A percentile compares a stretch with the other conserved stretches of the same genome.
Evolutionary conservation across 176 grass and related monocot species (phyloP).

Genomic region (Hsuehochloa calcarea): DNA sequence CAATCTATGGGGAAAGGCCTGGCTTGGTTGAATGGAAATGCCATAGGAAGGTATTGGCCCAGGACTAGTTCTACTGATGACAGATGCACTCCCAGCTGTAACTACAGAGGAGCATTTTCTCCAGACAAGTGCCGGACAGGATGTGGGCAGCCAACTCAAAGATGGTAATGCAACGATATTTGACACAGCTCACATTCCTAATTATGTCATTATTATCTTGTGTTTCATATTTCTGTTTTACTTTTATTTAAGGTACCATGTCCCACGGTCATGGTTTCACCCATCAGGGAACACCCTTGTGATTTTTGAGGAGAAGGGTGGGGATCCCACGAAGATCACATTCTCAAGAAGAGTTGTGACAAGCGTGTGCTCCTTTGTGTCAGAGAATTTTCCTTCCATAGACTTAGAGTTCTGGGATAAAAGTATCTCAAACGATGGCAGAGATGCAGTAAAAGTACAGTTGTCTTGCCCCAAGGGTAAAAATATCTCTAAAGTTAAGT

Average conservation of each 20-base stretch:
- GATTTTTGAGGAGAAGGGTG: constrained; percentile 84
- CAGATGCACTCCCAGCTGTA: constrained; percentile 58
- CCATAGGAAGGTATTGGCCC: constrained; percentile 82
- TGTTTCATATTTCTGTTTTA: constrained; percentile 27
- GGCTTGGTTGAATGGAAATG: constrained; percentile 93
- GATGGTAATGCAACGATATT: constrained; percentile 57
- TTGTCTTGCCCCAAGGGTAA: constrained; percentile 67
- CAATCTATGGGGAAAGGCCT: constrained; percentile 91
- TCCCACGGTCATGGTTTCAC: constrained; percentile 90
- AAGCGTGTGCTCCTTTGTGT: constrained; percentile 61
- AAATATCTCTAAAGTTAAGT: constrained; percentile 60
- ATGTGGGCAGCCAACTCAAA: constrained; percentile 85
- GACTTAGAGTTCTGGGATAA: constrained; percentile 52
- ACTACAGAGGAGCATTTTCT: constrained; percentile 79
- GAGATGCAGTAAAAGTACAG: constrained; percentile 37
- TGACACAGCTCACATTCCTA: background rate
- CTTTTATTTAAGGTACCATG: constrained; percentile 74
- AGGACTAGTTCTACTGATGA: constrained; percentile 59
- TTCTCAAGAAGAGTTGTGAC: constrained; percentile 61
- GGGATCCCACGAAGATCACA: constrained; percentile 81
- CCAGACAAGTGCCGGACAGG: constrained; percentile 81
- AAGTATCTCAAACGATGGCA: constrained; percentile 10
- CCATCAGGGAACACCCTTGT: constrained; percentile 80
- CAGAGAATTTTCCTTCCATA: constrained; percentile 63
- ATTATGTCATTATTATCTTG: background rate